Base-by-base conservation (phyloP, 2,329 filamentous ascomycete species). In the Trichoderma semiorbis region DNA sequence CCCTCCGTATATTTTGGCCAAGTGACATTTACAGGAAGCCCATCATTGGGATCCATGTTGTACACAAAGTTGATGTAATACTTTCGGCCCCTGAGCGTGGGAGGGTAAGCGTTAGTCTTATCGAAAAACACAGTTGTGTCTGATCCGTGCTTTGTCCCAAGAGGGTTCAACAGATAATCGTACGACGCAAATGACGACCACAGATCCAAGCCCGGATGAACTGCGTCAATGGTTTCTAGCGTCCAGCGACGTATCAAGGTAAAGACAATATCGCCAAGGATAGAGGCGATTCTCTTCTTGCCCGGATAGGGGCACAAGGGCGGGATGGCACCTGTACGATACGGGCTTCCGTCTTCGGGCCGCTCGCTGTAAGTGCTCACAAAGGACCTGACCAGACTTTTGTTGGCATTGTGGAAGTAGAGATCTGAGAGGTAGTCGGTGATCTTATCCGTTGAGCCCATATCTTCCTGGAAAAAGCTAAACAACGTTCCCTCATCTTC, bases 401-500 rank as follows among this genome's bases (percentile, higher is more conserved):
- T 80, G 1, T 85, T 84, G 2, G 91, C 87, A 28, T 83, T 78
- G 32, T 84, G 80, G 83, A 93, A 94, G 82, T 88, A 92, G 63
- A 88, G 74, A 1, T n/a, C 80, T 77, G 1, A 81, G 21, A 96
- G 80, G 76, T 96, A 95, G n/a, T 85, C 81, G 34, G 89, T 84
- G 0, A 95, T 75, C 4, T 89, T 80, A 1, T 81, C 81, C 0
- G 85, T 88, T 0, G 85, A 91, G 8, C 88, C 92, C 67, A 95
- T 82, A 78, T 94, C 93, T 26, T 80, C 77, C 74, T 93, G 91
- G 78, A 91, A 90, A 28, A 94, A 83, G 7, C 89, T 84, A 78
- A 95, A 94, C 1, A 95, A 79, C 0, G 92, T 94, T 26, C 92
- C 92, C 80, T 95, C 92, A 77, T 95, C 93, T 83, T 95, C 92